Base-by-base conservation (phyloP, 305 asterid genomes). In the Solanum hybrid region DNA sequence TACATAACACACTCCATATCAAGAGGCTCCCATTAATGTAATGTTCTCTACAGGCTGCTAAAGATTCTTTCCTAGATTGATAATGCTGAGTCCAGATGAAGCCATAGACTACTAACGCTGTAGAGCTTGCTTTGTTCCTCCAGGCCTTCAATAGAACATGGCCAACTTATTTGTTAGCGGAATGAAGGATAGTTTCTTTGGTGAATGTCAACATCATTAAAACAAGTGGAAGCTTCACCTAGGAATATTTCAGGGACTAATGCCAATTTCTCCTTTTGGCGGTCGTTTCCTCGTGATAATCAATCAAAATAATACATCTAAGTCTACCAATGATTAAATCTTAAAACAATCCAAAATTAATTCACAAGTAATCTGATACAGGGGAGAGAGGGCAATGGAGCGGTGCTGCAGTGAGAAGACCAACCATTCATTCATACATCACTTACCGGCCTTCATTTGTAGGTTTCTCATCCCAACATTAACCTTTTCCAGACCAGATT, bases 391-490 rank as follows among this genome's bases (percentile, higher is more conserved):
- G 83, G 90, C 45, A 26, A 32, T 61, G 29, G 88, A 37, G 77
- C 17, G 86, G 31, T 37, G 68, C 87, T 57, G 86, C 88, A 84
- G 80, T 76, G 82, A 78, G 86, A 87, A 51, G 77, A 83, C 89
- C 72, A 70, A 89, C 32, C 10, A 79, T 70, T 89, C 92, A 87
- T 81, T 88, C 92, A 85, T 78, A 92, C 82, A 91, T 97, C 94
- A 93, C 93, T 94, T 93, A 90, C 94, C 94, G 39, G 92, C 91
- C 93, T 92, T 93, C 90, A 96, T 91, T 92, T 93, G 95, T 89
- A 93, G 92, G 91, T 95, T 92, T 82, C 91, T 91, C 94, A 93
- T 92, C 90, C 95, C 95, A 87, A 87, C 94, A 89, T 93, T 94
- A 92, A 92, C 92, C 93, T 93, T 93, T 86, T 91, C 95, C 79